Evolutionary conservation across 176 grass and related monocot genomes (phyloP).

Genomic region (Raddia distichophylla): DNA sequence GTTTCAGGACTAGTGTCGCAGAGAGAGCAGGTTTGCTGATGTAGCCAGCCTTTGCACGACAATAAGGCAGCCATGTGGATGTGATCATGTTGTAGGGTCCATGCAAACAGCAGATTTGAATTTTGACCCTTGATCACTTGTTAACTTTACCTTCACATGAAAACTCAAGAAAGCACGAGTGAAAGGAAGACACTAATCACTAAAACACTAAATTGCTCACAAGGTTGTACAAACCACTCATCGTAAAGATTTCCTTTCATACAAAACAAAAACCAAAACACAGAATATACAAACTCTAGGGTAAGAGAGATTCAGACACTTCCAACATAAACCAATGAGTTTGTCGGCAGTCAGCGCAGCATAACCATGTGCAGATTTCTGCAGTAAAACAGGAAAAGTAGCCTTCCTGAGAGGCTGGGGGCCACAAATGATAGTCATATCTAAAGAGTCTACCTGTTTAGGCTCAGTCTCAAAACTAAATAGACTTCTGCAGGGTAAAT

Average conservation of each 20-base stretch:
- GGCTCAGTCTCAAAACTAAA: not conserved
- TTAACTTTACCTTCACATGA: not conserved
- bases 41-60: too few relatives aligned
- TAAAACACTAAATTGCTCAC: not conserved
- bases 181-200: not conserved
- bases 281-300: not conserved
- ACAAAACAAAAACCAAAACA: not conserved
- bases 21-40: too few relatives aligned
- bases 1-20: too few relatives aligned
- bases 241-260: not conserved
- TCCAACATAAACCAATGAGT: not conserved
- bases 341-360: not conserved
- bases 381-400: not conserved
- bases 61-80: too few relatives aligned
- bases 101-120: not conserved
- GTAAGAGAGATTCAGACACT: not conserved
- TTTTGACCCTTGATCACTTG: not conserved
- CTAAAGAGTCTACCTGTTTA: not conserved
- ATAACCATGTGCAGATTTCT: slow-evolving; percentile 14
- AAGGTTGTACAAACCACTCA: not conserved
- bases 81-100: too few relatives aligned
- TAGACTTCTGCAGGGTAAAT: not conserved
- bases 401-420: not conserved
- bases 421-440: not conserved
- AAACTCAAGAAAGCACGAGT: not conserved